Evolutionary conservation across 805 yeast species (phyloP), one percentile per base, ranked within the genome.

Genomic region (Sugiyamaella americana): DNA sequence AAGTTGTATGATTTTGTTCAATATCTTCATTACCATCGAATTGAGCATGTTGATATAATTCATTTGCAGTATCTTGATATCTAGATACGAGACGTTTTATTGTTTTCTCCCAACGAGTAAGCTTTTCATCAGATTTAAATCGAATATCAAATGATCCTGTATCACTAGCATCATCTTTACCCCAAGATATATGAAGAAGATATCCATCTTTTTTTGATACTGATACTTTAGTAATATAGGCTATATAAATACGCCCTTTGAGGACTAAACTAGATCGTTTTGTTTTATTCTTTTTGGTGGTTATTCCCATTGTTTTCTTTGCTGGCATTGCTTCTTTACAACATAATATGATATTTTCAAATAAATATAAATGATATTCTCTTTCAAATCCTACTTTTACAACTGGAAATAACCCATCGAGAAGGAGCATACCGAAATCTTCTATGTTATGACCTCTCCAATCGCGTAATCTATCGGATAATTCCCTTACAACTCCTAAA

Each of bases 361-460:
- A 91, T 18, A 93, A 71, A 58, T 87, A 93, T 18, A 94, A 88
- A 59, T 84, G 84, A 63, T 87, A 91, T 57, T 89, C 97, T 46
- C 84, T 79, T 61, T 91, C 97, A 44, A 73, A 67, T 55, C 84
- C 93, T 22, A 53, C 54, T 52, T 54, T 60, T 23, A 60, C 53
- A 3, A 66, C 69, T 2, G 65, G 63, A 29, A 85, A 88, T 35
- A 72, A 69, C 48, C 87, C 91, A 57, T 80, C 83, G 59, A 80
- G 80, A 46, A 89, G 67, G 49, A 93, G 73, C 49, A 87, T 95
- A 21, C 99, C 99, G 62, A 87, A 86, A 53, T 80, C 82, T 46
- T 72, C 73, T 38, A 84, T 69, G 49, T 81, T 80, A 61, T 87
- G 87, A 19, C 96, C 97, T 56, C 87, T 80, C 98, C 98, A 93